A percentile compares a stretch with the other conserved stretches of the same genome.
Conservation (phyloP, 352 stramenopile genomes). For the Phytophthora pinifolia region DNA sequence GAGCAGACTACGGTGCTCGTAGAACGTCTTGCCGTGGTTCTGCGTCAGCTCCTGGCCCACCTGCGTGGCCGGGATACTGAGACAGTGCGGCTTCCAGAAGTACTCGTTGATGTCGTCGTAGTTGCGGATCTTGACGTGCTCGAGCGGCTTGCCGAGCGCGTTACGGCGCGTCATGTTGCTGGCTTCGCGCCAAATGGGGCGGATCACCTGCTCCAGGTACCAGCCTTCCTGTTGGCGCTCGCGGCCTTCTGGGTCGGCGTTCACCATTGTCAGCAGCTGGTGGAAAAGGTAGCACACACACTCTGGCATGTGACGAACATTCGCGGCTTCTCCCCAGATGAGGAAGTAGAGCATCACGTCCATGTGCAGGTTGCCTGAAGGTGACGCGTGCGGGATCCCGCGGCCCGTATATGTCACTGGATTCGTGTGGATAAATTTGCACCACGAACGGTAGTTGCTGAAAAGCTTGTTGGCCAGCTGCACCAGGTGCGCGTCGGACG, state of each 20-base stretch:
- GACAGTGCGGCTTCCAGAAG: constrained; percentile 72
- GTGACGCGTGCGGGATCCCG: constrained; percentile 19
- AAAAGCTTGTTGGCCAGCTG: constrained; percentile 72
- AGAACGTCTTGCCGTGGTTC: constrained; percentile 79
- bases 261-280: constrained; percentile 58
- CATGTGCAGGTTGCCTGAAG: constrained; percentile 54
- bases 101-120: constrained; percentile 87
- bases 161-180: constrained; percentile 79
- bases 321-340: constrained; percentile 96
- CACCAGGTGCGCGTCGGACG: constrained; percentile 55
- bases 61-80: constrained; percentile 46
- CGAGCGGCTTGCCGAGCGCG: constrained; percentile 51
- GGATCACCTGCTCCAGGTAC: constrained; percentile 62
- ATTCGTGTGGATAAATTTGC: constrained; percentile 56
- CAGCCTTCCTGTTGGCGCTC: constrained; percentile 49
- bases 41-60: constrained; percentile 52
- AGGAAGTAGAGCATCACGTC: constrained; percentile 97
- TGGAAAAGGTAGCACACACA: constrained; percentile 98
- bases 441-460: constrained; percentile 79
- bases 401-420: constrained; percentile 72
- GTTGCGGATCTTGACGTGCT: constrained; percentile 79
- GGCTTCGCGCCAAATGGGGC: constrained; percentile 67
- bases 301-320: constrained; percentile 96
- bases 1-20: constrained; percentile 72
- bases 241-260: constrained; percentile 44